These are phyloP conservation scores for Arthrobotrys sinensis DNA, from an alignment of 2,329 filamentous ascomycete genomes.

Conservation along the genomic window DNA sequence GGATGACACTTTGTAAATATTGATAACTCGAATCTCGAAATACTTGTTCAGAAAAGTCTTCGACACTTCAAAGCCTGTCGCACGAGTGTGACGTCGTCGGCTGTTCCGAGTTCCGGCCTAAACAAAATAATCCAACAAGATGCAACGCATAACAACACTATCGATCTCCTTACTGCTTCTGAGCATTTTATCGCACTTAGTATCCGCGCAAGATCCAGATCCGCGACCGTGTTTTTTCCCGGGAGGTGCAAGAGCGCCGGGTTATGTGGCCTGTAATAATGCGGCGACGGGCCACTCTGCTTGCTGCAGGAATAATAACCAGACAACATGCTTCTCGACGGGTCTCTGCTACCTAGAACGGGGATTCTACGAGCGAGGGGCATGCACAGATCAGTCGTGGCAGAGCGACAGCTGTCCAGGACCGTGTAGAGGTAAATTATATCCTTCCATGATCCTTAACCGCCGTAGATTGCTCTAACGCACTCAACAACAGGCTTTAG, in stretches of 20 bases:
- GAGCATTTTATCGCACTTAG: constrained; percentile 2
- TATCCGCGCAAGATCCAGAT: constrained; percentile 37
- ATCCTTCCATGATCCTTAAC: background rate
- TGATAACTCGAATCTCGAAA: background rate
- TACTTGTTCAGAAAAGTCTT: background rate
- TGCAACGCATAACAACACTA: constrained; percentile 54
- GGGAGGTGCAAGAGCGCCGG: constrained; percentile 7
- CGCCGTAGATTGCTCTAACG: background rate
- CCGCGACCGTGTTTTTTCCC: constrained; percentile 50
- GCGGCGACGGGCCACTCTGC: constrained; percentile 47
- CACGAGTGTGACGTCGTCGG: constrained; percentile 11
- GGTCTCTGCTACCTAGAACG: constrained; percentile 47
- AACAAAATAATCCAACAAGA: constrained; percentile 37
- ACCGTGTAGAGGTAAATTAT: constrained; percentile 42
- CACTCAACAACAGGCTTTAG: constrained; percentile 25
- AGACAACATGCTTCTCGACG: constrained; percentile 48
- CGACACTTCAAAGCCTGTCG: background rate
- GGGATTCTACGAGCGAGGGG: constrained; percentile 45
- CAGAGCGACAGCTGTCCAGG: constrained; percentile 53
- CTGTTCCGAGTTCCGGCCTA: background rate
- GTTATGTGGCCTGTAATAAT: constrained; percentile 45
- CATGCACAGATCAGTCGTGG: constrained; percentile 55
- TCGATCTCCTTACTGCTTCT: constrained; percentile 36
- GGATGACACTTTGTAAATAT: constrained; percentile 17
- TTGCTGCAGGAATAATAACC: constrained; percentile 51